A percentile compares a stretch with the other conserved stretches of the same genome.
phyloP scores from a whole-genome alignment of 2,329 filamentous ascomycete species.

The Sporothrix variecibatus region DNA sequence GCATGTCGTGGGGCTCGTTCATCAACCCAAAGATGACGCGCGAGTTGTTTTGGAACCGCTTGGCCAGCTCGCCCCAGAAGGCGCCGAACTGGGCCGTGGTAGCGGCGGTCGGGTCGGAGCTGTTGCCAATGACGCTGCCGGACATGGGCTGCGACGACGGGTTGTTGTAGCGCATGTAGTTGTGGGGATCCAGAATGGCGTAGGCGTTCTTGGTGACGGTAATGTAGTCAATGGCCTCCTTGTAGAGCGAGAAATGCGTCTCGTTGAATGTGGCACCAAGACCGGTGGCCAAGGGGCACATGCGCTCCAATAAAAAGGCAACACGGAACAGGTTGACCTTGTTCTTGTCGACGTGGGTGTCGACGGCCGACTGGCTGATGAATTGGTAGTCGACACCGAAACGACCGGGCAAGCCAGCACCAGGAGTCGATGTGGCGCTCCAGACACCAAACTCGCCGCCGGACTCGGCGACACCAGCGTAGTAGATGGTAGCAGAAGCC shows the following conservation, averaged over 20 bases:
- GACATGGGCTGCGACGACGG: conserved; percentile 50
- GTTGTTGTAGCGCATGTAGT: conserved; percentile 57
- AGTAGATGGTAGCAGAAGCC: conserved; percentile 48
- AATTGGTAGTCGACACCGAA: conserved; percentile 55
- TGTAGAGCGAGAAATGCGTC: conserved; percentile 49
- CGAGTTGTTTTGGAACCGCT: conserved; percentile 47
- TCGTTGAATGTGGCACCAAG: conserved; percentile 53
- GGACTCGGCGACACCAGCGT: conserved; percentile 51
- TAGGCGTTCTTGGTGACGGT: conserved; percentile 49
- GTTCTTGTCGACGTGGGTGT: conserved; percentile 49
- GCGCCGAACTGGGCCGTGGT: conserved; percentile 50
- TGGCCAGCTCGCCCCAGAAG: conserved; percentile 53
- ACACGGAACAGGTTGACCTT: conserved; percentile 52
- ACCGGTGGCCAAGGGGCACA: conserved; percentile 49
- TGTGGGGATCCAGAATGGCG: conserved; percentile 54
- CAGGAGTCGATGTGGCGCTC: conserved; percentile 40
- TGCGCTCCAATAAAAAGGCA: conserved; percentile 53
- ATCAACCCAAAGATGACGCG: conserved; percentile 55
- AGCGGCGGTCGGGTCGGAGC: conserved; percentile 46
- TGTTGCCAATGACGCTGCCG: conserved; percentile 53
- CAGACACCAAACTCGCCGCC: conserved; percentile 51
- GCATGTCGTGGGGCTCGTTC: conserved; percentile 55
- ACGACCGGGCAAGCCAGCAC: conserved; percentile 50
- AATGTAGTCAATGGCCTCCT: conserved; percentile 52
- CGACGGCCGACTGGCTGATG: conserved; percentile 48